These are phyloP conservation scores for Pythium coloratum DNA, from an alignment of 352 stramenopile genomes.

Conservation along the genomic window DNA sequence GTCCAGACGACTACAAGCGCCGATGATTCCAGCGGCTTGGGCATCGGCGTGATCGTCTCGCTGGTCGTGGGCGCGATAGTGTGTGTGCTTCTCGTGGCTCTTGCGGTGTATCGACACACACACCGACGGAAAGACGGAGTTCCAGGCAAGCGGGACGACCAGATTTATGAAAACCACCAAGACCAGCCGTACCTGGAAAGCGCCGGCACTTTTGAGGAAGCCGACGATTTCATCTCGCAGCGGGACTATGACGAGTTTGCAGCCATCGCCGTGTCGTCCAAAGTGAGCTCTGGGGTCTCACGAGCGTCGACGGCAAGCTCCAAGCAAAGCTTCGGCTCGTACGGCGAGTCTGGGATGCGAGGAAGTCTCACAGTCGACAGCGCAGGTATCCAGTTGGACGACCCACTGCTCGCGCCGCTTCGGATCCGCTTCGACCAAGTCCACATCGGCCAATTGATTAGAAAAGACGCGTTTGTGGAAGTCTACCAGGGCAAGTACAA, in stretches of 20 bases:
- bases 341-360: background rate
- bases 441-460: conserved; percentile 2
- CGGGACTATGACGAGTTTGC: conserved; percentile 9
- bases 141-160: background rate
- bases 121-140: too few relatives aligned
- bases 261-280: conserved; percentile 12
- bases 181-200: background rate
- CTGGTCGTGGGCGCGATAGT: conserved; percentile 11
- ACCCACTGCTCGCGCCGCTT: background rate
- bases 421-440: conserved; percentile 10
- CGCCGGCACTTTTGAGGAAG: background rate
- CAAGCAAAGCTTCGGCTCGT: conserved; percentile 8
- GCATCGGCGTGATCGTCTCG: background rate
- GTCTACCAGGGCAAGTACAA: conserved; percentile 1
- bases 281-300: conserved; percentile 10
- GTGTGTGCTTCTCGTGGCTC: conserved; percentile 12
- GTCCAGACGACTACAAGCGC: background rate
- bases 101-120: background rate
- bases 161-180: background rate
- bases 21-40: background rate
- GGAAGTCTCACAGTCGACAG: background rate
- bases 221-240: conserved; percentile 8
- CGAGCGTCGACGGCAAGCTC: conserved; percentile 12
- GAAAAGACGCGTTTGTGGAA: conserved; percentile 7
- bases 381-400: background rate